These are phyloP conservation scores for Hirschfeldia incana DNA, from an alignment of 345 rosid species.

Conservation along the genomic window DNA sequence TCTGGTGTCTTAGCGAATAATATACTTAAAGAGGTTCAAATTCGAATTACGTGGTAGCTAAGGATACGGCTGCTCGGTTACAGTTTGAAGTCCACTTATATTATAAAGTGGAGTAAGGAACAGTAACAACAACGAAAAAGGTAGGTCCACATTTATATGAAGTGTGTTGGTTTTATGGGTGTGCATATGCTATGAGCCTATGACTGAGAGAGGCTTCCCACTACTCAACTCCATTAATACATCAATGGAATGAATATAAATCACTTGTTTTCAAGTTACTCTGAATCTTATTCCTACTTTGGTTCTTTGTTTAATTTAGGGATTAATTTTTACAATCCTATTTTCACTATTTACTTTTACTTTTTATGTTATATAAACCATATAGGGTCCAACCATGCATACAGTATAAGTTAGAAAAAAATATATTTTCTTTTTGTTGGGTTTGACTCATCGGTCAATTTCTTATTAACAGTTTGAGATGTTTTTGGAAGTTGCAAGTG, in stretches of 20 bases:
- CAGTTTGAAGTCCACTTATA: constrained; percentile 16
- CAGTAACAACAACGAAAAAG: not conserved
- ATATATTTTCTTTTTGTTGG: not conserved
- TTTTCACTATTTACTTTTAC: not conserved
- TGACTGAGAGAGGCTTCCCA: constrained; percentile 36
- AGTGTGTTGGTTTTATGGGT: constrained; percentile 28
- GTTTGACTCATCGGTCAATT: not conserved
- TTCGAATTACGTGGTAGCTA: constrained; percentile 34
- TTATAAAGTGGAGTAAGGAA: not conserved
- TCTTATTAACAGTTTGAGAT: not conserved
- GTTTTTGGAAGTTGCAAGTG: not conserved
- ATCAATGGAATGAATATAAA: constrained; percentile 10
- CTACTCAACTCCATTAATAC: constrained; percentile 30
- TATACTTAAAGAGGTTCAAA: not conserved
- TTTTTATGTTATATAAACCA: no score
- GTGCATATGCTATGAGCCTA: constrained; percentile 23
- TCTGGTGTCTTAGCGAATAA: not conserved
- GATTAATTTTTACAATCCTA: not conserved
- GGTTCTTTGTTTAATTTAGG: not conserved
- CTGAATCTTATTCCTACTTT: not conserved
- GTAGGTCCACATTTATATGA: constrained; percentile 26
- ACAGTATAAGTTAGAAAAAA: not conserved
- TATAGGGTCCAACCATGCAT: no score
- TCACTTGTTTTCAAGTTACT: constrained; percentile 7
- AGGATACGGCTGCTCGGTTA: constrained; percentile 12